These are phyloP conservation scores for Tolypocladium guangdongense DNA, from an alignment of 2,329 filamentous ascomycete genomes.

Conservation along the genomic window DNA sequence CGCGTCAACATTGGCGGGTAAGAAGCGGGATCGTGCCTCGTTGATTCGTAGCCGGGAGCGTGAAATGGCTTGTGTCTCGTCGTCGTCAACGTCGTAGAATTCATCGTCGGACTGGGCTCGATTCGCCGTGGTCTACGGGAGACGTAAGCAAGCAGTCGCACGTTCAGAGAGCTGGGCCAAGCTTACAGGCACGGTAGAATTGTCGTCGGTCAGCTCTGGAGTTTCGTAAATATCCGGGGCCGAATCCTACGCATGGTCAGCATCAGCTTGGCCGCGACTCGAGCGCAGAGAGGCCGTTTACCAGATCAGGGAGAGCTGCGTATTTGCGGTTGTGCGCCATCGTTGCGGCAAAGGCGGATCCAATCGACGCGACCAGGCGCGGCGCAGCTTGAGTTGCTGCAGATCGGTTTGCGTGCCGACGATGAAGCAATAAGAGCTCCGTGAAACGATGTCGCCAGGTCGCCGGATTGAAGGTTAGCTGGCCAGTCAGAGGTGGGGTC, in stretches of 20 bases:
- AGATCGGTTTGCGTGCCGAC: background rate
- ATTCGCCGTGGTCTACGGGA: constrained; percentile 39
- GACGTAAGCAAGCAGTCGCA: constrained; percentile 11
- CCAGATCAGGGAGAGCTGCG: constrained; percentile 68
- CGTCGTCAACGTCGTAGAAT: constrained; percentile 51
- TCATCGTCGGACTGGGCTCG: constrained; percentile 51
- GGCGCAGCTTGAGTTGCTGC: background rate
- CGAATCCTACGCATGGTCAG: constrained; percentile 52
- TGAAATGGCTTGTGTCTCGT: constrained; percentile 58
- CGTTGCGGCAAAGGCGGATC: background rate
- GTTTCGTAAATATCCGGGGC: constrained; percentile 96
- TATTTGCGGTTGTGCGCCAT: constrained; percentile 78
- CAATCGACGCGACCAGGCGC: background rate
- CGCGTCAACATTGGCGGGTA: constrained; percentile 64
- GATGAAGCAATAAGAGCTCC: background rate
- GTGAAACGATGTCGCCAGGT: background rate
- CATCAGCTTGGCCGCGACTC: constrained; percentile 3
- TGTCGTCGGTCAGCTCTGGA: constrained; percentile 82
- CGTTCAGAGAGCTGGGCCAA: background rate
- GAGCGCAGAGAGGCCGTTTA: constrained; percentile 24
- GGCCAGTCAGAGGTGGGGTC: background rate
- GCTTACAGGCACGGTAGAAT: constrained; percentile 69
- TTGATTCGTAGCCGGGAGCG: constrained; percentile 65
- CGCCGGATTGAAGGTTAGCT: background rate
- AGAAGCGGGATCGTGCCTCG: constrained; percentile 71